Evolutionary conservation across 257 asterid genomes (phyloP).

Genomic region (Salvia rosmarinus): DNA sequence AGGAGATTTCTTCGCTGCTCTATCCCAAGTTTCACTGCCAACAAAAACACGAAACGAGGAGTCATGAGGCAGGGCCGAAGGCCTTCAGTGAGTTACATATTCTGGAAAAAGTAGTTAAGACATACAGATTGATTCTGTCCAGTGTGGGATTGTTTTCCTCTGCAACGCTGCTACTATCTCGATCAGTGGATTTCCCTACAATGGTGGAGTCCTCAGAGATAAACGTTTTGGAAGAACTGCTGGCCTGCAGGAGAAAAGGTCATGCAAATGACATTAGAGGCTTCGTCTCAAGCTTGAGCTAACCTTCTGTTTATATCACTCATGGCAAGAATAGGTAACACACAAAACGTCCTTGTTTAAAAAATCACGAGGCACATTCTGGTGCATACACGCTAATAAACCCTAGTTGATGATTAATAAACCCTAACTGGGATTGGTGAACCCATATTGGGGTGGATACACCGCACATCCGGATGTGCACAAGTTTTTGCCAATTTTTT

Average conservation of each 20-base stretch:
- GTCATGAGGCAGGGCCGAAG: conserved; percentile 24
- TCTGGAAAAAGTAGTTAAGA: not conserved
- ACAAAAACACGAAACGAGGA: conserved; percentile 28
- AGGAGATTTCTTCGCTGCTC: conserved; percentile 42
- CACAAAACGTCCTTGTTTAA: not conserved
- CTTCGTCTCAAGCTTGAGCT: not conserved
- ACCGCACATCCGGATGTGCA: too few species aligned
- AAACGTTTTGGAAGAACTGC: conserved; percentile 30
- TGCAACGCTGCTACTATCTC: conserved; percentile 37
- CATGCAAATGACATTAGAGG: not conserved
- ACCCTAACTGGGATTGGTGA: too few species aligned
- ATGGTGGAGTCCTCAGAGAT: conserved; percentile 34
- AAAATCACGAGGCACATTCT: too few species aligned
- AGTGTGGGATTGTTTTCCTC: conserved; percentile 39
- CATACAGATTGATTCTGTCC: conserved; percentile 73
- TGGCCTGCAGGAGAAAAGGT: conserved; percentile 36
- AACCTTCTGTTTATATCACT: not conserved
- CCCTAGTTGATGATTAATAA: too few species aligned
- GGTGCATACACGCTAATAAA: too few species aligned
- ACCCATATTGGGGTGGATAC: too few species aligned
- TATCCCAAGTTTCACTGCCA: conserved; percentile 65
- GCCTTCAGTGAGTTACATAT: not conserved
- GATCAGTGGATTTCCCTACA: conserved; percentile 33
- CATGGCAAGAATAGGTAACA: not conserved
- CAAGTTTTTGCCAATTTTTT: too few species aligned